Percentiles rank a stretch among this genome's conserved stretches.
Evolutionary conservation across 2,329 filamentous ascomycete genomes (phyloP).

Genomic region (Trichoderma brevicompactum): DNA sequence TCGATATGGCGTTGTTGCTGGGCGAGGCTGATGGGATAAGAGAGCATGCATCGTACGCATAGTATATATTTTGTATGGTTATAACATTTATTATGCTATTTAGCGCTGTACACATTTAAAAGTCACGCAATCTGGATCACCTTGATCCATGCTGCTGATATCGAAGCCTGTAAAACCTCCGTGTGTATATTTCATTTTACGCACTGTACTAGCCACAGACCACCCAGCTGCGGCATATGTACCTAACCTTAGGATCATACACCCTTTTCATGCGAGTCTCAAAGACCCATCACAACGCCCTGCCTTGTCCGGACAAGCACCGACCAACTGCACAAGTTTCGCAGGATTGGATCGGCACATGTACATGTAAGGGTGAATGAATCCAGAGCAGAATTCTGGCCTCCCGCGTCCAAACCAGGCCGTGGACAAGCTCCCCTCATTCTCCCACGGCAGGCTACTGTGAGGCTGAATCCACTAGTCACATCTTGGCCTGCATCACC

Average conservation of each 20-base stretch:
- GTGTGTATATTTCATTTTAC: neutral
- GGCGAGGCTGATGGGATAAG: neutral
- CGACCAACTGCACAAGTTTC: neutral
- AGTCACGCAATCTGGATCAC: no score
- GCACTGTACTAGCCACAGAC: conserved; percentile 18
- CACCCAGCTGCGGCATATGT: no score
- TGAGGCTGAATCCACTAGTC: conserved; percentile 25
- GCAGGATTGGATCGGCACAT: neutral
- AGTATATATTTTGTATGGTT: no score
- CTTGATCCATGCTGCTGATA: neutral
- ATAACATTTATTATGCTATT: no score
- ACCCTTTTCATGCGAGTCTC: no score
- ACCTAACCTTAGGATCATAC: no score
- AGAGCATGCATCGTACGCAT: no score
- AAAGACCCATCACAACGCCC: no score
- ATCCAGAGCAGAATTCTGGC: neutral
- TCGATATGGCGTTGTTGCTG: conserved; percentile 38
- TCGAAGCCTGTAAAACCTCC: neutral
- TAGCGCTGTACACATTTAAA: no score
- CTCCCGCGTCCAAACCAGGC: conserved; percentile 10
- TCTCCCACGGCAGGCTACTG: conserved; percentile 4
- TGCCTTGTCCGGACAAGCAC: no score
- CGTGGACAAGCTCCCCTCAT: conserved; percentile 14
- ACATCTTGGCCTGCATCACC: neutral
- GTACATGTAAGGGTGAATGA: neutral